Evolutionary conservation across 306 rosid species (phyloP), one percentile per base, ranked within the genome.

Genomic region (Pyrus communis): DNA sequence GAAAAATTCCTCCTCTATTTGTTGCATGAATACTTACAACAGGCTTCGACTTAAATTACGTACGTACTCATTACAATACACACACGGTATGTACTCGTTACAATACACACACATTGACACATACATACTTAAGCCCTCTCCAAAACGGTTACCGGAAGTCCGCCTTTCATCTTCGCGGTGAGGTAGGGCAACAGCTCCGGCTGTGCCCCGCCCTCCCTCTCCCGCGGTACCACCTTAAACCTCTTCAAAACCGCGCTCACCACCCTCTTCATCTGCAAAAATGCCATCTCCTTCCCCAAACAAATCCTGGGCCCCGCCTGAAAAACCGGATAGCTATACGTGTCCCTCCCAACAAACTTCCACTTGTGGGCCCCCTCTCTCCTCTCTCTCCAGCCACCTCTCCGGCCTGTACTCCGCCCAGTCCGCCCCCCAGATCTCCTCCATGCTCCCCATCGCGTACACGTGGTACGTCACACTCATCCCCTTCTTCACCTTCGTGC

Each of bases 261-360:
- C 55, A 93, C 75, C 75, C 84, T 85, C 76, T 91, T 93, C 96
- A 93, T 93, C 68, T 93, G 97, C 87, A 93, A 31, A 62, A 91
- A 91, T 11, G 98, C 95, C 98, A 93, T 93, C 42, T 91, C 98
- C 80, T 70, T 89, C 4, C 97, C 92, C 77, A 91, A 19, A 52
- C 97, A 93, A 0, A 89, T 75, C 81, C 97, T 88, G 0, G 95
- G 98, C 6, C 98, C 97, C 3, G 92, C 97, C 66, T 93, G 95
- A 69, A 93, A 93, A 67, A 91, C 98, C 2, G 92, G 87, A 33
- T 86, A 91, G 2, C 73, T 69, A 22, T 61, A 91, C 28, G 83
- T n/a, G 38, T 91, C 93, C 19, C 86, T 77, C 54, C 75, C 91
- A 33, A 81, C 82, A 6, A 91, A 91, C 21, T 25, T 82, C 97